Conservation (phyloP, 371 early-diverging fungal species). For the Vairimorpha necatrix region DNA sequence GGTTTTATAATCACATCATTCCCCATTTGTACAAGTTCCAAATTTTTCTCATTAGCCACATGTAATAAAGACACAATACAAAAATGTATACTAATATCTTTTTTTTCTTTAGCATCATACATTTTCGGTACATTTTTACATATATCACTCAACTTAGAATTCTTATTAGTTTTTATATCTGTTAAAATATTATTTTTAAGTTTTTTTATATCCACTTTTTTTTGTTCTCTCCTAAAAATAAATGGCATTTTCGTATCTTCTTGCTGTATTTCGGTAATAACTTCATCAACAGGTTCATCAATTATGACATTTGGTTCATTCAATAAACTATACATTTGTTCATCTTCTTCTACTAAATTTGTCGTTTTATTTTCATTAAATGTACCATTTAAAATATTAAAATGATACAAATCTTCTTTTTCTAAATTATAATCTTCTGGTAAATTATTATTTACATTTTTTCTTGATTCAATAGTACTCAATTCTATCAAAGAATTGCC, state of each 20-base stretch:
- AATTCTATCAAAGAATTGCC: conserved; percentile 45
- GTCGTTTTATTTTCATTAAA: conserved; percentile 15
- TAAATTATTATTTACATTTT: conserved; percentile 51
- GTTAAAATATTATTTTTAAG: conserved; percentile 48
- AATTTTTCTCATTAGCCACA: conserved; percentile 62
- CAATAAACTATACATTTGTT: not conserved
- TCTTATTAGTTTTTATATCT: conserved; percentile 2
- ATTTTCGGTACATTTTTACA: conserved; percentile 23
- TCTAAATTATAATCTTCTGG: conserved; percentile 57
- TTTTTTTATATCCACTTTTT: conserved; percentile 56
- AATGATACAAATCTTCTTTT: conserved; percentile 56
- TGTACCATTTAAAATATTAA: conserved; percentile 42
- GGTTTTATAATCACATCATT: conserved; percentile 16
- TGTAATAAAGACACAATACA: conserved; percentile 64
- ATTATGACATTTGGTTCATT: not conserved
- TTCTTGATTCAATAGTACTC: conserved; percentile 53
- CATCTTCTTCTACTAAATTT: not conserved
- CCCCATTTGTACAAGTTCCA: conserved; percentile 5
- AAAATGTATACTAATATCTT: conserved; percentile 63
- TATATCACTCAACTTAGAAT: conserved; percentile 14
- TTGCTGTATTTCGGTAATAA: conserved; percentile 13
- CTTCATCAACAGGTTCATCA: conserved; percentile 25
- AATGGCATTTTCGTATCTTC: conserved; percentile 15
- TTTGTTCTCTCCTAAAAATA: conserved; percentile 24
- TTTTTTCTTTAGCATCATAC: conserved; percentile 42